Percentiles rank a stretch among this genome's conserved stretches.
Evolutionary conservation across 805 yeast genomes (phyloP).

Genomic region (Soucietia sequanensis): DNA sequence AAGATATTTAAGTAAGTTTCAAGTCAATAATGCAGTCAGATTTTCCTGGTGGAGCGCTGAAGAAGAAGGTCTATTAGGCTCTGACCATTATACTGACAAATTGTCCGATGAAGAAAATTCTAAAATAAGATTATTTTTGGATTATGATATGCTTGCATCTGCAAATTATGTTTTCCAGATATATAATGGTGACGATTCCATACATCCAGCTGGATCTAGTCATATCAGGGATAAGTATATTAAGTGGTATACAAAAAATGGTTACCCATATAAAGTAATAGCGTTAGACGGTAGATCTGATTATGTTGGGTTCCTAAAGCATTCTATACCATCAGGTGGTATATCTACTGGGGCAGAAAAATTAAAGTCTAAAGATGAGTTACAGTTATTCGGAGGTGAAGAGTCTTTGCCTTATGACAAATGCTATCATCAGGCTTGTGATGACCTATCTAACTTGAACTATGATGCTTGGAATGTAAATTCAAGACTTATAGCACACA

Average conservation of each 20-base stretch:
- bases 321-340: constrained; percentile 94
- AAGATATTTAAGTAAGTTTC: constrained; percentile 69
- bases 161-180: constrained; percentile 90
- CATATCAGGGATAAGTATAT: constrained; percentile 70
- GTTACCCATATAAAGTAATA: constrained; percentile 74
- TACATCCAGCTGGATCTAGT: constrained; percentile 85
- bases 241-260: constrained; percentile 66
- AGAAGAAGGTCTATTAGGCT: constrained; percentile 92
- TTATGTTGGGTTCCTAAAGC: constrained; percentile 87
- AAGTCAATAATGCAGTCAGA: constrained; percentile 82
- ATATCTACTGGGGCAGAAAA: constrained; percentile 95
- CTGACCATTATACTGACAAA: constrained; percentile 69
- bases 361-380: constrained; percentile 59
- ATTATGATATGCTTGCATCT: constrained; percentile 97
- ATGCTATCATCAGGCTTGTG: constrained; percentile 88
- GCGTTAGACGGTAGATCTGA: constrained; percentile 97
- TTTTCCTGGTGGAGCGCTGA: constrained; percentile 99
- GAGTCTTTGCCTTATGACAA: constrained; percentile 75
- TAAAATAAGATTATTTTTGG: constrained; percentile 87
- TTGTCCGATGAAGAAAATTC: constrained; percentile 70
- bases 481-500: constrained; percentile 86
- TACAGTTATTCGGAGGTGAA: constrained; percentile 57
- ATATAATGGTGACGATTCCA: constrained; percentile 74
- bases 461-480: constrained; percentile 84
- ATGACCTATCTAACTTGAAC: constrained; percentile 70